A percentile compares a stretch with the other conserved stretches of the same genome.
Evolutionary conservation across 148 eudicot genomes (phyloP).

Genomic region (Persicaria tinctoria): DNA sequence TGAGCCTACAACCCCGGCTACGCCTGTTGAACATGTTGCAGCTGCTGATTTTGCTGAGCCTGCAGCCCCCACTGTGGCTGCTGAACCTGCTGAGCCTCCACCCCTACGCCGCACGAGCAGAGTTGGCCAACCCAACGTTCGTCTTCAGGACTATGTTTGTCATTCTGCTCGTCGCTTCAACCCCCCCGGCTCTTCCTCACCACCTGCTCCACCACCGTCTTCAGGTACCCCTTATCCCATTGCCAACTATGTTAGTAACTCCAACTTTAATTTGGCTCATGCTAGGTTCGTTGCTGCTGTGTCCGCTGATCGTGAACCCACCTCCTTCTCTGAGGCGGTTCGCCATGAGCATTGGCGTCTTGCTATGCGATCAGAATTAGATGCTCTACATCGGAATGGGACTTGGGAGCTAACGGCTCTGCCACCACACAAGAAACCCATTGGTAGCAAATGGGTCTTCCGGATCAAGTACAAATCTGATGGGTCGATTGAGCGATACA

Average conservation of each 20-base stretch:
- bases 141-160: background rate
- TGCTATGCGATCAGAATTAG: background rate
- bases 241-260: background rate
- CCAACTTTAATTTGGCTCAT: no score
- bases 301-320: background rate
- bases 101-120: no score
- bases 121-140: no score
- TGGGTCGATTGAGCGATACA: constrained; percentile 5
- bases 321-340: background rate
- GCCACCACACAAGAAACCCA: background rate
- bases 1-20: no score
- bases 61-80: no score
- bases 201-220: background rate
- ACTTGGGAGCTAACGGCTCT: background rate
- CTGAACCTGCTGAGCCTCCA: no score
- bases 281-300: background rate
- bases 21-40: no score
- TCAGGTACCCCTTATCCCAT: background rate
- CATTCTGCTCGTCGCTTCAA: background rate
- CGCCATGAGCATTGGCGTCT: background rate
- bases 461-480: background rate
- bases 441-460: constrained; percentile 4
- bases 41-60: no score
- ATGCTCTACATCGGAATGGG: background rate
- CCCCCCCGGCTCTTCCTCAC: background rate